Base-by-base conservation (phyloP, 148 eudicot genomes). In the Silene latifolia region DNA sequence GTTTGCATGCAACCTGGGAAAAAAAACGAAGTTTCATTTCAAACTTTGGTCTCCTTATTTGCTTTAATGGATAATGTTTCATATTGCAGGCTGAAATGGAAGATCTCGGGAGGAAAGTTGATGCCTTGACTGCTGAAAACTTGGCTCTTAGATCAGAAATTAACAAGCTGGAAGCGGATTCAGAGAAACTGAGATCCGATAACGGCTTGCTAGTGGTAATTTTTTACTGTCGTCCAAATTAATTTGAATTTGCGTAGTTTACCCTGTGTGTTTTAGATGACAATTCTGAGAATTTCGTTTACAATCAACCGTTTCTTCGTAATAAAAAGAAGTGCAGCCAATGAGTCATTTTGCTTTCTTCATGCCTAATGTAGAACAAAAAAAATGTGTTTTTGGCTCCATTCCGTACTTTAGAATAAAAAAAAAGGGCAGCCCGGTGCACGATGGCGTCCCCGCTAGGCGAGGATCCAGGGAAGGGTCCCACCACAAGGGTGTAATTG, bases 11-110 rank as follows among this genome's bases (percentile, higher is more conserved):
- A 14, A 46, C 44, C 44, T 24, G 60, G 44, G 35, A 32, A 69
- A 48, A 8, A 60, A 67, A 72, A 7, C 17, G 17, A 13, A 12
- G 56, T 51, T 25, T 27, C 5, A 39, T 15, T 59, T 59, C n/a
- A n/a, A n/a, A n/a, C n/a, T n/a, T 44, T 54, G 0, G 44, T 39
- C 47, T 25, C 20, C 9, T 72, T 12, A 25, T 47, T 14, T 8
- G n/a, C 20, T 7, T 23, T 70, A 35, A 70, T 70, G 64, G 17
- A 70, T 13, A 3, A 24, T 17, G n/a, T 46, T 58, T 65, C 0
- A 17, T 72, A 12, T 21, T 78, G 48, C 84, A 84, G 87, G 87
- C 85, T 61, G 87, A 84, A 79, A 84, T 84, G 87, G 87, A 84
- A 60, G 85, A 84, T 9, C 79, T 84, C n/a, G 77, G 76, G 65